Evolutionary conservation across 2,329 filamentous ascomycete genomes (phyloP), one percentile per base, ranked within the genome.

Genomic region (Clarireedia homoeocarpa): DNA sequence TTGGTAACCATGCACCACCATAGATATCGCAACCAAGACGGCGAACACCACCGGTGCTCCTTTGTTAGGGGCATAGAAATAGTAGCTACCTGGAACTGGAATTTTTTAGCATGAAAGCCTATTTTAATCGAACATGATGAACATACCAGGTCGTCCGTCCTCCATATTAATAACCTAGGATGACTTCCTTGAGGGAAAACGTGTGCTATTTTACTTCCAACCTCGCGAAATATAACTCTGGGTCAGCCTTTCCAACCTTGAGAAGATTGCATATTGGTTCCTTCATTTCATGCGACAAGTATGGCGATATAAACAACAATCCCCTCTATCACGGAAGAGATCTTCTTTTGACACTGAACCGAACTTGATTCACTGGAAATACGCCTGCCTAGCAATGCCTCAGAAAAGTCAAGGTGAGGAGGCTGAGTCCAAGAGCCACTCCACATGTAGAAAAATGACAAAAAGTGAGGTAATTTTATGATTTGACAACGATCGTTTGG

Each of bases 41-140:
- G 76, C 71, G 64, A 82, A 83, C 47, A 80, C 62, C 20, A 82
- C 73, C 0, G 81, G 78, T 0, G 78, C 78, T 4, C 61, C 71
- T 64, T 80, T 79, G 65, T 78, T 80, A 0, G 81, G 81, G 12
- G 74, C 74, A 59, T 82, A 83, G 61, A 76, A 66, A 55, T 69
- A 76, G 23, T 74, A 63, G 57, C 73, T 75, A 6, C 66, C 64
- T 4, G 63, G 58, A 17, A 68, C 67, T 68, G 27, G 23, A 34
- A 27, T 49, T 7, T 10, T 5, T 34, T 47, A 47, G 53, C 45
- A 42, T 27, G 15, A 12, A 5, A 23, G 6, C 6, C 6, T 26
- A n/a, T 2, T 2, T 4, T 26, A 3, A 2, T 34, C 36, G 1
- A 15, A 34, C 9, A 42, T 20, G 27, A 5, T n/a, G 12, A 15